phyloP scores from a whole-genome alignment of 495 filamentous ascomycete genomes.

The Penicillium bovifimosum region DNA sequence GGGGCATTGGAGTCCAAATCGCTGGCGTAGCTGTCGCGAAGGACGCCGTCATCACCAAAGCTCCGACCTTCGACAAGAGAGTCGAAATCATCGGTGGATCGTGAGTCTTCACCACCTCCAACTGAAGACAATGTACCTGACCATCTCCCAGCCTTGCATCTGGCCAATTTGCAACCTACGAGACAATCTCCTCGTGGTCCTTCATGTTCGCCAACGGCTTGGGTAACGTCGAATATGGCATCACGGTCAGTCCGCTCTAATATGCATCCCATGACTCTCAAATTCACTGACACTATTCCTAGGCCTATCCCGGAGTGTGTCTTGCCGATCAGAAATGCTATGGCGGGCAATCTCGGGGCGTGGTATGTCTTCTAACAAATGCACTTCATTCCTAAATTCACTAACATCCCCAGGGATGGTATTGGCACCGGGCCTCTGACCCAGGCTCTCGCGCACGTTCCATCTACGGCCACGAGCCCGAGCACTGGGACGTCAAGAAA shows the following conservation, averaged over 20 bases:
- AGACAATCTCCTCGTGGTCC: slow-evolving; percentile 56
- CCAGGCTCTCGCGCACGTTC: slow-evolving; percentile 45
- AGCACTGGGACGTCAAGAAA: slow-evolving; percentile 55
- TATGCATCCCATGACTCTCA: not conserved
- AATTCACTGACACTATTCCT: not conserved
- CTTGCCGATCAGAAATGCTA: slow-evolving; percentile 55
- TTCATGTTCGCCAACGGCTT: slow-evolving; percentile 53
- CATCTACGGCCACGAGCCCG: slow-evolving; percentile 50
- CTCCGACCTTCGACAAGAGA: slow-evolving; percentile 45
- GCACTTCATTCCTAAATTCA: not conserved
- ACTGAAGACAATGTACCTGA: not conserved
- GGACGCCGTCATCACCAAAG: slow-evolving; percentile 44
- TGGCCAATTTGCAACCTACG: slow-evolving; percentile 60
- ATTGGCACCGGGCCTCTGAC: slow-evolving; percentile 64
- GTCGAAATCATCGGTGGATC: slow-evolving; percentile 66
- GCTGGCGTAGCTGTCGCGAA: slow-evolving; percentile 47
- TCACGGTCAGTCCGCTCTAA: slow-evolving; percentile 39
- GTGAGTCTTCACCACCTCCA: slow-evolving; percentile 14
- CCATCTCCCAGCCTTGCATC: slow-evolving; percentile 25
- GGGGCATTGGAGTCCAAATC: slow-evolving; percentile 62
- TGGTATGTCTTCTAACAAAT: slow-evolving; percentile 15
- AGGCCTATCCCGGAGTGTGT: slow-evolving; percentile 59
- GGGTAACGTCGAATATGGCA: slow-evolving; percentile 57
- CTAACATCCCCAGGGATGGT: slow-evolving; percentile 42
- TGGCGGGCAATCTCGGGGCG: slow-evolving; percentile 32